phyloP scores from a whole-genome alignment of 2,329 filamentous ascomycete genomes.

The Remersonia thermophila region DNA sequence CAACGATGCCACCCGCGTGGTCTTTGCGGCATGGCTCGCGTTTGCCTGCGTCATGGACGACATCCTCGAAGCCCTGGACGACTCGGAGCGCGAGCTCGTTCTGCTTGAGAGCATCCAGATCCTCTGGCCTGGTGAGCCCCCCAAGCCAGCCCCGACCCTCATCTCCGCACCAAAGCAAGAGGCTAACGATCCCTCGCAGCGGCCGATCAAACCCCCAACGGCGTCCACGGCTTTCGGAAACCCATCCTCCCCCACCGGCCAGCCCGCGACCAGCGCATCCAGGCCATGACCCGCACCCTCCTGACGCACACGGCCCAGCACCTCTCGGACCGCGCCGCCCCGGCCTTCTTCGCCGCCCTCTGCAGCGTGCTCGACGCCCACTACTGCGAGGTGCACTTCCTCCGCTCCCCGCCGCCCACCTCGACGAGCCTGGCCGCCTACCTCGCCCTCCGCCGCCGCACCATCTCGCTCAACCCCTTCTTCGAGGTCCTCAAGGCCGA shows the following conservation, averaged over 20 bases:
- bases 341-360: slow-evolving; percentile 7
- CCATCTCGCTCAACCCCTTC: slow-evolving; percentile 11
- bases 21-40: slow-evolving; percentile 9
- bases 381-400: slow-evolving; percentile 7
- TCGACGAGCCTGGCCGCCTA: slow-evolving; percentile 4
- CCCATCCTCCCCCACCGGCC: not conserved
- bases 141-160: too few relatives aligned
- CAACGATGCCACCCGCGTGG: slow-evolving; percentile 2
- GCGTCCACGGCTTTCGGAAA: not conserved
- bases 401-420: not conserved
- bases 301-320: slow-evolving; percentile 2
- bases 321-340: slow-evolving; percentile 1
- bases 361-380: slow-evolving; percentile 6
- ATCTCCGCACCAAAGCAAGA: too few relatives aligned
- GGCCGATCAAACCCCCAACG: not conserved
- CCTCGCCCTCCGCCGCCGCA: slow-evolving; percentile 10
- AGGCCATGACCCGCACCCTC: not conserved
- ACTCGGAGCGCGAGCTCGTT: not conserved
- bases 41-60: slow-evolving; percentile 11
- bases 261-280: slow-evolving; percentile 2
- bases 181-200: too few relatives aligned
- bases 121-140: not conserved
- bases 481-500: slow-evolving; percentile 13
- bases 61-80: slow-evolving; percentile 5
- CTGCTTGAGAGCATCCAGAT: slow-evolving; percentile 6